These are phyloP conservation scores for Carex myosuroides DNA, from an alignment of 176 grass and related monocot species.

Conservation along the genomic window DNA sequence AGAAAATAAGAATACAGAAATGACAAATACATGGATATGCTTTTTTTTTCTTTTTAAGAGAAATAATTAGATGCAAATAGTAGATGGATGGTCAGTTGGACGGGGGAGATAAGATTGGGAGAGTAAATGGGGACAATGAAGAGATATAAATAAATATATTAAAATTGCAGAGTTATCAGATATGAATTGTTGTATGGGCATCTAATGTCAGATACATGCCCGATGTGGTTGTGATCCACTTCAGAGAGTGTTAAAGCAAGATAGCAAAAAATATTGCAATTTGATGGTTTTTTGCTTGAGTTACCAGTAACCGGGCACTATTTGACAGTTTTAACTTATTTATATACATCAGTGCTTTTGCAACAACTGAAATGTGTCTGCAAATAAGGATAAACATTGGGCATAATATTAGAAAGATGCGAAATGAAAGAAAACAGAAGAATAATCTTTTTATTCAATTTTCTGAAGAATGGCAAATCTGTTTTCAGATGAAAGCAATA, in stretches of 20 bases:
- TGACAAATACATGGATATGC: neutral
- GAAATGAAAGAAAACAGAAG: neutral
- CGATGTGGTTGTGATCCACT: neutral
- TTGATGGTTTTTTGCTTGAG: neutral
- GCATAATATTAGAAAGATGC: neutral
- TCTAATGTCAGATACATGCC: neutral
- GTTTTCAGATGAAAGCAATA: constrained; percentile 39
- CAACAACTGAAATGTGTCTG: neutral
- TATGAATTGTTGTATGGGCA: neutral
- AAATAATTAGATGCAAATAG: neutral
- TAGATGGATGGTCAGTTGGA: neutral
- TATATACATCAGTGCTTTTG: neutral
- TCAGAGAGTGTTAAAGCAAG: neutral
- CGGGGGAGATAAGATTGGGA: neutral
- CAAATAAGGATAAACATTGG: neutral
- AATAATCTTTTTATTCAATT: constrained; percentile 17
- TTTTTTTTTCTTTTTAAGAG: neutral
- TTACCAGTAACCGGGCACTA: neutral
- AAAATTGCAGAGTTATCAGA: neutral
- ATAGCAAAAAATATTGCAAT: neutral
- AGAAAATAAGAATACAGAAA: neutral
- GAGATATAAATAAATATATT: neutral
- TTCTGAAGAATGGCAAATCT: constrained; percentile 24
- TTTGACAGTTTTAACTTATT: neutral
- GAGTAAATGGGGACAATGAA: neutral